A percentile compares a stretch with the other conserved stretches of the same genome.
phyloP scores from a whole-genome alignment of 257 asterid species.

The Jacaranda copaia region DNA sequence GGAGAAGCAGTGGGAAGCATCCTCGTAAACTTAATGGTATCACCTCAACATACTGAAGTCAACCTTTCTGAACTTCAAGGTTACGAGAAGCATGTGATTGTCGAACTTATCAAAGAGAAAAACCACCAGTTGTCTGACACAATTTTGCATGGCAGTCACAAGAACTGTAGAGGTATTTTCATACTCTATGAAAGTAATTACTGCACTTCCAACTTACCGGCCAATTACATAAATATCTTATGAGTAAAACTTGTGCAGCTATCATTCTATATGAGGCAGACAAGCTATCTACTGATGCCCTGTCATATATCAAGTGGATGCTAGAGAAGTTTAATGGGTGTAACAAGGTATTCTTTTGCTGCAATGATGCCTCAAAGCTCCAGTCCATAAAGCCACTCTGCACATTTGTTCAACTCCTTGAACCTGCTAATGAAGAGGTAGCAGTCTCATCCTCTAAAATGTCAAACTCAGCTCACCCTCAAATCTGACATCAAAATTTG shows the following conservation, averaged over 20 bases:
- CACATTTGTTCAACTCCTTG: conserved; percentile 67
- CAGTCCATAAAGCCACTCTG: conserved; percentile 66
- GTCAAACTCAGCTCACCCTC: conserved; percentile 1
- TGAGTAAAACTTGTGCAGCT: conserved; percentile 56
- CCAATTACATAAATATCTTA: conserved; percentile 32
- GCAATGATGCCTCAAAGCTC: conserved; percentile 78
- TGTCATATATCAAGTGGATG: conserved; percentile 78
- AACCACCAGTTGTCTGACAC: conserved; percentile 33
- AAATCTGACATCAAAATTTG: conserved; percentile 29
- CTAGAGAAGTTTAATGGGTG: conserved; percentile 71
- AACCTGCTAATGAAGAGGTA: conserved; percentile 83
- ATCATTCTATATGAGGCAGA: conserved; percentile 75
- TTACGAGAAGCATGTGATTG: conserved; percentile 78
- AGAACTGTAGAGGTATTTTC: conserved; percentile 64
- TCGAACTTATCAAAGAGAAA: conserved; percentile 72
- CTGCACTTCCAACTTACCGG: conserved; percentile 17
- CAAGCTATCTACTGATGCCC: conserved; percentile 72
- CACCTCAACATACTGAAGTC: conserved; percentile 70
- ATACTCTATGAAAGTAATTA: conserved; percentile 17
- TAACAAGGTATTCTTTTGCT: conserved; percentile 77
- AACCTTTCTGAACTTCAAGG: conserved; percentile 81
- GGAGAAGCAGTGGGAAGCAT: conserved; percentile 86
- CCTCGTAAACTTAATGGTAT: conserved; percentile 61
- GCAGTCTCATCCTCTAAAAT: conserved; percentile 15
- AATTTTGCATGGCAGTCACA: conserved; percentile 33